phyloP scores from a whole-genome alignment of 768 basidiomycete genomes.

The Thelephora aurantiotincta region DNA sequence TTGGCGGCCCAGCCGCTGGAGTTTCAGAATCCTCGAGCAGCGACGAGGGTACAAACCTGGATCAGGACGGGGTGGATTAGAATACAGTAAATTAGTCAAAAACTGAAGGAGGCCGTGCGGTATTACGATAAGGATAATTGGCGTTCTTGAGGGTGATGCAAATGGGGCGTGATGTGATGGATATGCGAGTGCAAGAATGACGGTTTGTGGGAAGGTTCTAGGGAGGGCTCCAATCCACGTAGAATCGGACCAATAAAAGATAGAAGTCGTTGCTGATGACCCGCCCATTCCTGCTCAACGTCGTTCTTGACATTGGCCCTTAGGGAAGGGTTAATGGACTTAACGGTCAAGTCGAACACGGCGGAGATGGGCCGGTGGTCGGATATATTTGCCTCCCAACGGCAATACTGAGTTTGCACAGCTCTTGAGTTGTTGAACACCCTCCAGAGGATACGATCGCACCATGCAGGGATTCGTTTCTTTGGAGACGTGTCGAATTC shows the following conservation, averaged over 20 bases:
- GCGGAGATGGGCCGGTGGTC: conserved; percentile 87
- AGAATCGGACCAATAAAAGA: conserved; percentile 20
- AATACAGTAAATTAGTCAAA: too few species aligned
- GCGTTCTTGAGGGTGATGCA: too few species aligned
- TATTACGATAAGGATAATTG: too few species aligned
- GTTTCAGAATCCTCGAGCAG: too few species aligned
- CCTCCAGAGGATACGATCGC: conserved; percentile 84
- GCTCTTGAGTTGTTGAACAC: conserved; percentile 43
- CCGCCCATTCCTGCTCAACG: conserved; percentile 41
- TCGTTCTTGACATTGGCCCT: conserved; percentile 42
- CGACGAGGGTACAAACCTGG: too few species aligned
- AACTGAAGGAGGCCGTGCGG: too few species aligned
- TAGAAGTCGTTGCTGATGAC: conserved; percentile 18
- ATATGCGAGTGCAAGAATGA: too few species aligned
- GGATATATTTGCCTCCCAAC: conserved; percentile 80
- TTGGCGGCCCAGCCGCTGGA: conserved; percentile 26
- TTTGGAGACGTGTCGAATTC: conserved; percentile 87
- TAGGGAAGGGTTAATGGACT: conserved; percentile 46
- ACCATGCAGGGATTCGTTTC: conserved; percentile 86
- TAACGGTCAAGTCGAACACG: conserved; percentile 60
- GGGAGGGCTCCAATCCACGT: conserved; percentile 8
- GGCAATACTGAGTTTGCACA: conserved; percentile 49
- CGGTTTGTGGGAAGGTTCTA: too few species aligned
- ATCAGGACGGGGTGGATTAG: too few species aligned
- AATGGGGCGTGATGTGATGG: too few species aligned